Evolutionary conservation across 2,329 filamentous ascomycete species (phyloP).

Genomic region (Sporothrix globosa): DNA sequence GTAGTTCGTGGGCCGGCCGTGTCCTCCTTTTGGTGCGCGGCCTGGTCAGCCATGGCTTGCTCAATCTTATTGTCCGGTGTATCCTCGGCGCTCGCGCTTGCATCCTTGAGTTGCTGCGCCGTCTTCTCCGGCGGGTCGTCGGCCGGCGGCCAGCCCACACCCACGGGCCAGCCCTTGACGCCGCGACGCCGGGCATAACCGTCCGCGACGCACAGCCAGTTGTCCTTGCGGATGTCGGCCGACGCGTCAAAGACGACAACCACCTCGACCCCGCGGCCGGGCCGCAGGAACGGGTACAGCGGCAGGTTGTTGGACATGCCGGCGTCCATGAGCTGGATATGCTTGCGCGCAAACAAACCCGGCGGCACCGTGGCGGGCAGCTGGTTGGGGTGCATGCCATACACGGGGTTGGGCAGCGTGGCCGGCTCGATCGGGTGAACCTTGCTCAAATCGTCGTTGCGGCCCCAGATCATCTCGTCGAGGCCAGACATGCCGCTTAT

Average conservation of each 20-base stretch:
- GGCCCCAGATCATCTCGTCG: constrained; percentile 79
- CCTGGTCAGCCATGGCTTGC: constrained; percentile 59
- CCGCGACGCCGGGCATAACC: constrained; percentile 89
- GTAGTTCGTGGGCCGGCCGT: constrained; percentile 32
- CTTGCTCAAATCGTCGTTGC: constrained; percentile 82
- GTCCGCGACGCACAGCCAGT: constrained; percentile 93
- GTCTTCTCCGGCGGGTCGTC: constrained; percentile 63
- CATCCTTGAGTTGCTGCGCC: constrained; percentile 66
- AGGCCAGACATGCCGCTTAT: constrained; percentile 75
- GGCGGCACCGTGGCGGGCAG: constrained; percentile 78
- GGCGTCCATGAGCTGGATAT: constrained; percentile 89
- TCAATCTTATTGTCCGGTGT: constrained; percentile 67
- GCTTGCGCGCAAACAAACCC: constrained; percentile 69
- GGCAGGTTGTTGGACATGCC: constrained; percentile 99
- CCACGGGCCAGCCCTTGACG: constrained; percentile 92
- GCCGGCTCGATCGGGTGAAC: constrained; percentile 95
- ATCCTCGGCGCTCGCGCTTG: constrained; percentile 62
- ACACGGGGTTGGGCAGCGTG: constrained; percentile 83
- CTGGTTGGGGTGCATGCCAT: constrained; percentile 72
- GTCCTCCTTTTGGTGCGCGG: constrained; percentile 40
- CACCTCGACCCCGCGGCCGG: constrained; percentile 85
- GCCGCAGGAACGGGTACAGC: constrained; percentile 89
- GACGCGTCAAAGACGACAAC: constrained; percentile 93
- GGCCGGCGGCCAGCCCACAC: constrained; percentile 84
- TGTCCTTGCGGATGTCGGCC: constrained; percentile 89